These are phyloP conservation scores for Agrocybe praecox DNA, from an alignment of 768 basidiomycete genomes.

Conservation along the genomic window DNA sequence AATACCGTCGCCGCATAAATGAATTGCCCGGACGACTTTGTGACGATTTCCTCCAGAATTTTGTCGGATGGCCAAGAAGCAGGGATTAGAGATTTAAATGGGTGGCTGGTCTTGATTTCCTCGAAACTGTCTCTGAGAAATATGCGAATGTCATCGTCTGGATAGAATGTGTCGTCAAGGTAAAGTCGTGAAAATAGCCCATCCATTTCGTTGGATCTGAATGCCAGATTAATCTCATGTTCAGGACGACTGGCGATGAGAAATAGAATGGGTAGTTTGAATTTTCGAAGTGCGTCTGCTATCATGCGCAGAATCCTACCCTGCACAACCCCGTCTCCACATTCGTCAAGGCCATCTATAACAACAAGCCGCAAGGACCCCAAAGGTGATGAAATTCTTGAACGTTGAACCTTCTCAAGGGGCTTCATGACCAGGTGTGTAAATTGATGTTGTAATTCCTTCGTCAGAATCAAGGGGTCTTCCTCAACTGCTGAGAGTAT, in stretches of 20 bases:
- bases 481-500: neutral
- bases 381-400: neutral
- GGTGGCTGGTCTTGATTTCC: conserved; percentile 4
- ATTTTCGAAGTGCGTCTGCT: neutral
- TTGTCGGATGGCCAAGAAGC: neutral
- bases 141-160: neutral
- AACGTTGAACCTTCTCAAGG: neutral
- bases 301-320: neutral
- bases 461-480: neutral
- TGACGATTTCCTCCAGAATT: neutral
- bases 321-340: neutral
- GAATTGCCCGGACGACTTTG: neutral
- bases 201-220: conserved; percentile 1
- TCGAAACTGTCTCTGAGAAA: neutral
- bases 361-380: neutral
- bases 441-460: neutral
- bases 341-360: neutral
- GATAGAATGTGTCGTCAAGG: conserved; percentile 6
- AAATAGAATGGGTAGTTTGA: neutral
- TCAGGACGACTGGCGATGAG: conserved; percentile 3
- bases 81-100: neutral
- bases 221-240: conserved; percentile 5
- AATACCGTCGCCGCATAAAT: neutral
- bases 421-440: neutral
- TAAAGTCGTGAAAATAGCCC: neutral